Percentiles rank a stretch among this genome's conserved stretches.
These are phyloP conservation scores for Ballota nigra DNA, from an alignment of 257 asterid genomes.

Conservation along the genomic window DNA sequence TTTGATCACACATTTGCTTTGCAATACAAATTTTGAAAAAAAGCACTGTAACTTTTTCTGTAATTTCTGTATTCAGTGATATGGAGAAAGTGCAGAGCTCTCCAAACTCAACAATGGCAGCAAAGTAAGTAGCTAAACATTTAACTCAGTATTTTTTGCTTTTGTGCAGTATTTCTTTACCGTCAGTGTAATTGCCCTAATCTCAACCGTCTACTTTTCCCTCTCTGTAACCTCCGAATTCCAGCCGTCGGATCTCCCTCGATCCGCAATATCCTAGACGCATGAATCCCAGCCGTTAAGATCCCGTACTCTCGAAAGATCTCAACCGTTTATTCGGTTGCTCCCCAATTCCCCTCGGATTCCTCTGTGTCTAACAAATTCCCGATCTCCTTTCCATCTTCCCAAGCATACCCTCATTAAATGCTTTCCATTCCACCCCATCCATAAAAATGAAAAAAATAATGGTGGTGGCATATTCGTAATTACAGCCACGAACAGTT, in stretches of 20 bases:
- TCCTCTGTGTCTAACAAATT: constrained; percentile 34
- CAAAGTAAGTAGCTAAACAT: constrained; percentile 44
- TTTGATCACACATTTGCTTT: background rate
- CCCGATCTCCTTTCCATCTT: constrained; percentile 23
- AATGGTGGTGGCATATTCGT: constrained; percentile 25
- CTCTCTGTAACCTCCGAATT: constrained; percentile 20
- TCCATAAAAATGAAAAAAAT: background rate
- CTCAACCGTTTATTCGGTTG: constrained; percentile 52
- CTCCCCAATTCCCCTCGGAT: constrained; percentile 38
- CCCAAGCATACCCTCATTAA: constrained; percentile 33
- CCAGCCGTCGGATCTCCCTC: constrained; percentile 44
- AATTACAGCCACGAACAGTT: constrained; percentile 28
- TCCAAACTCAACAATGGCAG: constrained; percentile 74
- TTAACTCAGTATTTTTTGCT: background rate
- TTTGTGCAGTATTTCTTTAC: background rate
- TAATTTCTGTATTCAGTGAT: constrained; percentile 28
- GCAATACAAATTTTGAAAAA: background rate
- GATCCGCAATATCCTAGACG: constrained; percentile 5
- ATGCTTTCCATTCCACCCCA: constrained; percentile 7
- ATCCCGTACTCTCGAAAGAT: constrained; percentile 41
- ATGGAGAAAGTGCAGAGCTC: constrained; percentile 55
- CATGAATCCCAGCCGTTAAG: constrained; percentile 44
- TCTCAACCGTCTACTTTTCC: constrained; percentile 38
- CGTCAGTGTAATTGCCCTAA: constrained; percentile 17
- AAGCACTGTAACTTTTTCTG: background rate